Percentiles rank a stretch among this genome's conserved stretches.
phyloP scores from a whole-genome alignment of 2,329 filamentous ascomycete genomes.

The Botrytis hyacinthi region DNA sequence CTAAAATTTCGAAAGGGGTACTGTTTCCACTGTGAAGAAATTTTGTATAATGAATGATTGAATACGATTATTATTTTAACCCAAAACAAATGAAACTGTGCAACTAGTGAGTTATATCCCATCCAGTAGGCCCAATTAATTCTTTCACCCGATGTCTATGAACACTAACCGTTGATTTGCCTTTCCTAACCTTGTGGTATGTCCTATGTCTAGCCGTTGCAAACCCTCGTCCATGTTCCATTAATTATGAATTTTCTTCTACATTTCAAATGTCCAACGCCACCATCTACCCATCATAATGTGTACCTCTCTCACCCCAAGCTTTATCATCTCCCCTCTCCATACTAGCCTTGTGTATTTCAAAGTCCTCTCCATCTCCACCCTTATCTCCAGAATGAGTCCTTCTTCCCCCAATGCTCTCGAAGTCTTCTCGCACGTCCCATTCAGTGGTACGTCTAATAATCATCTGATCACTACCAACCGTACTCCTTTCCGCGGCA shows the following conservation, averaged over 20 bases:
- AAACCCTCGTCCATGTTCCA: background rate
- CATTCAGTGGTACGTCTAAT: slow-evolving; percentile 27
- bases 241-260: background rate
- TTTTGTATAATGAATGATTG: background rate
- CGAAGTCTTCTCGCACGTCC: slow-evolving; percentile 24
- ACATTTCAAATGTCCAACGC: background rate
- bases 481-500: slow-evolving; percentile 21
- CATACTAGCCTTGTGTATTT: background rate
- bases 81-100: background rate
- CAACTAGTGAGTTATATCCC: background rate
- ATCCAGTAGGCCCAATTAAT: background rate
- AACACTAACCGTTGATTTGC: background rate
- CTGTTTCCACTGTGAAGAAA: background rate
- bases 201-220: background rate
- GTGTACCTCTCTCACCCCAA: slow-evolving; percentile 2
- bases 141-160: background rate
- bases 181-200: background rate
- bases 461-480: slow-evolving; percentile 27
- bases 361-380: slow-evolving; percentile 3
- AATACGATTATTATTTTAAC: background rate
- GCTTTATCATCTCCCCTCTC: background rate
- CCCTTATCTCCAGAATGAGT: background rate
- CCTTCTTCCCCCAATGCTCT: background rate
- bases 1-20: background rate
- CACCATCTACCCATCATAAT: background rate